phyloP scores from a whole-genome alignment of 345 rosid species.

The Pelargonium nanum region DNA sequence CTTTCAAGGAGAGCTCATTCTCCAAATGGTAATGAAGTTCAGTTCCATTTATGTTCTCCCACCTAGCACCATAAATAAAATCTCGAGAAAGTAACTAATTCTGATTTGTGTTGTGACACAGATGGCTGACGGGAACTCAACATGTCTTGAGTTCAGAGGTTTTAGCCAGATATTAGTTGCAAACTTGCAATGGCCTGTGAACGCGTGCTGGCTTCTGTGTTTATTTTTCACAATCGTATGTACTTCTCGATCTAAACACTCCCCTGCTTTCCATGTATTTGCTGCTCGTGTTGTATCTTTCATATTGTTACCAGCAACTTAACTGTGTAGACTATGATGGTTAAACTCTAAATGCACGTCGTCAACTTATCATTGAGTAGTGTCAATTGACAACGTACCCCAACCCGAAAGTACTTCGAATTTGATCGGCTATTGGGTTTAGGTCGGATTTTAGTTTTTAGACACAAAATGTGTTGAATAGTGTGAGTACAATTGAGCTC shows the following conservation, averaged over 20 bases:
- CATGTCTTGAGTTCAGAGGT: background rate
- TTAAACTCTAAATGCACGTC: too few relatives aligned
- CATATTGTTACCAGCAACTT: background rate
- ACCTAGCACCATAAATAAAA: background rate
- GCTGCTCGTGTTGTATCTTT: background rate
- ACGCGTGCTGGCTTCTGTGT: background rate
- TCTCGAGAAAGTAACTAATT: background rate
- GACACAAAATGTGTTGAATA: too few relatives aligned
- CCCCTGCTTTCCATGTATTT: background rate
- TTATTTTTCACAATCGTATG: too few relatives aligned
- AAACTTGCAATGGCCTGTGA: background rate
- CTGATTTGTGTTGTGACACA: background rate
- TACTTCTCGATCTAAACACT: too few relatives aligned
- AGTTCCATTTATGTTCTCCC: background rate
- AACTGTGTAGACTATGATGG: background rate
- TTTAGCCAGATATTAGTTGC: background rate
- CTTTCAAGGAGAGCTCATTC: background rate
- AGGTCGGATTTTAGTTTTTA: too few relatives aligned
- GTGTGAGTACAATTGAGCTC: too few relatives aligned
- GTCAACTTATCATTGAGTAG: too few relatives aligned
- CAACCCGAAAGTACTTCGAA: too few relatives aligned
- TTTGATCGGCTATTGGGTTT: too few relatives aligned
- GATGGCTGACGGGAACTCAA: background rate
- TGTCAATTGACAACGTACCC: too few relatives aligned
- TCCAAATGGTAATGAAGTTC: background rate